These are phyloP conservation scores for Inga laurina DNA, from an alignment of 306 rosid species.

Conservation along the genomic window DNA sequence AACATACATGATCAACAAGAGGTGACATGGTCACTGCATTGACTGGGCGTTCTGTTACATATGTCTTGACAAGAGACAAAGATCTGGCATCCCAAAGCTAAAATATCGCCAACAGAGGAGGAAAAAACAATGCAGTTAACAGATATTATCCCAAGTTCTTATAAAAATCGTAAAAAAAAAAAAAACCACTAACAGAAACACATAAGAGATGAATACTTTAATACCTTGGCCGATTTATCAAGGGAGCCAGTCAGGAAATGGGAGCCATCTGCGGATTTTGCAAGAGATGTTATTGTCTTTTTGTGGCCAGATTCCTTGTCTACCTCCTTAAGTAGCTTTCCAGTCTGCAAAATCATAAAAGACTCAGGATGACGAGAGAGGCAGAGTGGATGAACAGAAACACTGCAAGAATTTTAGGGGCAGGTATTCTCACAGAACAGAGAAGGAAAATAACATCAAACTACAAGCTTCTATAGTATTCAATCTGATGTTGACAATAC, in stretches of 20 bases:
- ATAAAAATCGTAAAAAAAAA: background rate
- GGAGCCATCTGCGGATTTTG: constrained; percentile 74
- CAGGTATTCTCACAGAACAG: background rate
- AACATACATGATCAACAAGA: constrained; percentile 86
- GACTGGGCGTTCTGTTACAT: constrained; percentile 85
- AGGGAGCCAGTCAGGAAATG: constrained; percentile 87
- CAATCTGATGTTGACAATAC: background rate
- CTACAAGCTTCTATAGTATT: background rate
- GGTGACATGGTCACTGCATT: constrained; percentile 98
- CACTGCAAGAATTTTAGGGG: background rate
- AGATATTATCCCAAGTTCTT: background rate
- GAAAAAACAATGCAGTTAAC: background rate
- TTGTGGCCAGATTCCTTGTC: constrained; percentile 84
- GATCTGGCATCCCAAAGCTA: constrained; percentile 93
- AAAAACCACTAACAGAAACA: background rate
- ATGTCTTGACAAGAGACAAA: constrained; percentile 84
- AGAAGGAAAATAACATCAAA: background rate
- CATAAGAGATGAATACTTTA: background rate
- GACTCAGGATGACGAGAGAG: background rate
- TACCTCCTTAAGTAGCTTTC: constrained; percentile 70
- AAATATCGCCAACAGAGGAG: constrained; percentile 1
- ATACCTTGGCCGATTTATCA: constrained; percentile 89
- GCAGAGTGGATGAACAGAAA: background rate
- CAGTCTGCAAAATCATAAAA: constrained; percentile 57
- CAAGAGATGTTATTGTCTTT: constrained; percentile 68